Percentiles rank a stretch among this genome's conserved stretches.
phyloP scores from a whole-genome alignment of 2,329 filamentous ascomycete species.

The Penicillium verrucosum region DNA sequence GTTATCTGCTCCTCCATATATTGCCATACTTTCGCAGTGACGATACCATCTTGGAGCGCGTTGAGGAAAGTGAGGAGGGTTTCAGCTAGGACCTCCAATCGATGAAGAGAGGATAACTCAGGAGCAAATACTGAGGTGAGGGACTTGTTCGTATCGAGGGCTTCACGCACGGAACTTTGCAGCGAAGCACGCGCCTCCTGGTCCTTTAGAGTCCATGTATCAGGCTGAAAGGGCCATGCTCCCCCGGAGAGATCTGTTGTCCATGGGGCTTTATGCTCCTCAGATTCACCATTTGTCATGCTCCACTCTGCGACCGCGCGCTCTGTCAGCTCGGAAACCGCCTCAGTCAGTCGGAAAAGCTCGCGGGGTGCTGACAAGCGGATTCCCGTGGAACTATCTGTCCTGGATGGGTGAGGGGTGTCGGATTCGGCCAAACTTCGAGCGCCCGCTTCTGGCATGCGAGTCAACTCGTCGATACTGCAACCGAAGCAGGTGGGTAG shows the following conservation, averaged over 20 bases:
- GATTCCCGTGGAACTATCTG: conserved; percentile 37
- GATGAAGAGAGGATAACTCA: conserved; percentile 61
- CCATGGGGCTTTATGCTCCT: conserved; percentile 49
- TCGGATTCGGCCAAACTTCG: conserved; percentile 56
- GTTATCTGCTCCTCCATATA: conserved; percentile 60
- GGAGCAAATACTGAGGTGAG: conserved; percentile 61
- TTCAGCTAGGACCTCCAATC: conserved; percentile 71
- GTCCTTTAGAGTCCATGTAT: conserved; percentile 48
- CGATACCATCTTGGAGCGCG: conserved; percentile 73
- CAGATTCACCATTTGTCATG: conserved; percentile 50
- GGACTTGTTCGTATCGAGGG: conserved; percentile 67
- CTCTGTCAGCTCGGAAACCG: conserved; percentile 61
- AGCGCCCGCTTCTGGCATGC: conserved; percentile 73
- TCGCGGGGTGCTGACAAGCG: conserved; percentile 81
- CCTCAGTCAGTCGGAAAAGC: conserved; percentile 83
- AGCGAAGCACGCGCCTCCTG: conserved; percentile 43
- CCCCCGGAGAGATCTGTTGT: conserved; percentile 40
- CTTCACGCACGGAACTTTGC: conserved; percentile 52
- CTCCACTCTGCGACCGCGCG: conserved; percentile 61
- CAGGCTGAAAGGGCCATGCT: conserved; percentile 59
- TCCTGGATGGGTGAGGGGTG: conserved; percentile 30
- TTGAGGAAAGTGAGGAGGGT: conserved; percentile 70
- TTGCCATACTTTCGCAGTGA: conserved; percentile 68
- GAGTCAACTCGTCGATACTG: conserved; percentile 82
- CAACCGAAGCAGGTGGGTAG: conserved; percentile 76